phyloP scores from a whole-genome alignment of 2,329 filamentous ascomycete genomes.

The Purpureocillium lavendulum region DNA sequence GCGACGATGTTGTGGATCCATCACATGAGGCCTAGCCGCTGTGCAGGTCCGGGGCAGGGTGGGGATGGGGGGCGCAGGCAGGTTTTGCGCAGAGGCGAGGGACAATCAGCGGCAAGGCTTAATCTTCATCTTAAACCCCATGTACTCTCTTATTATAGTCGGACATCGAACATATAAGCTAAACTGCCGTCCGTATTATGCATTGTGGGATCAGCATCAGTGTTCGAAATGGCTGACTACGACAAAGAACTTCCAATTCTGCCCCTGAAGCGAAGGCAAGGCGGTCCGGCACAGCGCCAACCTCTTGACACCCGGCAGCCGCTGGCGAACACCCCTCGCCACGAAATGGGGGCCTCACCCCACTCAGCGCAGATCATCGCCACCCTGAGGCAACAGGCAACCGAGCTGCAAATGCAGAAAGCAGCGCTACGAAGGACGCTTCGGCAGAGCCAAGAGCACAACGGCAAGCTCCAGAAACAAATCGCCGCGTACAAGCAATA shows the following conservation, averaged over 20 bases:
- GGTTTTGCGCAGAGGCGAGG: too few relatives aligned
- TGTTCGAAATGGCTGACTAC: background rate
- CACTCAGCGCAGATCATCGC: background rate
- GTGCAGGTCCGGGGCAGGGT: background rate
- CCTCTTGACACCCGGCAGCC: background rate
- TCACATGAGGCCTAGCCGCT: background rate
- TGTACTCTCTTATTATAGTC: background rate
- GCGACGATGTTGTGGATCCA: background rate
- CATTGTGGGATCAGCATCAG: too few relatives aligned
- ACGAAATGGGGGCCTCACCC: background rate
- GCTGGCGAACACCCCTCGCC: background rate
- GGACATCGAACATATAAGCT: too few relatives aligned
- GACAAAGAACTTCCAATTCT: background rate
- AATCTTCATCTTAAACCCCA: background rate
- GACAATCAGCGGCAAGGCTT: background rate
- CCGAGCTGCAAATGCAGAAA: conserved; percentile 3
- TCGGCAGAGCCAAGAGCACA: conserved; percentile 1
- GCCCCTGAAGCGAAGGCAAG: background rate
- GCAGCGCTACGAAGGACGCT: background rate
- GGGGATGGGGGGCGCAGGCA: too few relatives aligned
- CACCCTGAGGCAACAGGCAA: background rate
- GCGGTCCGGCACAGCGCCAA: background rate
- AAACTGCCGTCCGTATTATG: too few relatives aligned
- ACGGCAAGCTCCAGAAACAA: background rate
- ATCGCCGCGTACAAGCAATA: conserved; percentile 1